These are phyloP conservation scores for Mucor irregularis DNA, from an alignment of 371 early-diverging fungal genomes.

Conservation along the genomic window DNA sequence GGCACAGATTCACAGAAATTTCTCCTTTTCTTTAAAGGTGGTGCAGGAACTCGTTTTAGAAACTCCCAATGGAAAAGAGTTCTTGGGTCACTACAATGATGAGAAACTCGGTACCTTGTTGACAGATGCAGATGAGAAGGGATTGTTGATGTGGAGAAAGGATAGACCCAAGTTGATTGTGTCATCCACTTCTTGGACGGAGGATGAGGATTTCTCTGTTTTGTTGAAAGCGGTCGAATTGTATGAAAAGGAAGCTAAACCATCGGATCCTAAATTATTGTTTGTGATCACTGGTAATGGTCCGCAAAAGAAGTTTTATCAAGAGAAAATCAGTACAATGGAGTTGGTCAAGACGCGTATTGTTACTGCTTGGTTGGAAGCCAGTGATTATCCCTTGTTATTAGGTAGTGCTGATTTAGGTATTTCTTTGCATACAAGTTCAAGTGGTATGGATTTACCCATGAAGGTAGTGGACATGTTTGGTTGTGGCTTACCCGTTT, in stretches of 20 bases:
- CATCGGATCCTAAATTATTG: slow-evolving; percentile 59
- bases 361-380: slow-evolving; percentile 80
- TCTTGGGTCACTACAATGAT: slow-evolving; percentile 15
- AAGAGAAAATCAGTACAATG: slow-evolving; percentile 58
- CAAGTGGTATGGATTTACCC: slow-evolving; percentile 93
- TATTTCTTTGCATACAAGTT: slow-evolving; percentile 87
- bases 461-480: slow-evolving; percentile 99
- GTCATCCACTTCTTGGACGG: slow-evolving; percentile 95
- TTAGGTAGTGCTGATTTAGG: slow-evolving; percentile 92
- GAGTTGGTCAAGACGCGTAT: slow-evolving; percentile 60
- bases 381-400: slow-evolving; percentile 83
- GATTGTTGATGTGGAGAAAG: slow-evolving; percentile 35
- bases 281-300: slow-evolving; percentile 95
- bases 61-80: slow-evolving; percentile 6
- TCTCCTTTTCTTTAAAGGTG: slow-evolving; percentile 9
- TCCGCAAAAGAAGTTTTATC: slow-evolving; percentile 73
- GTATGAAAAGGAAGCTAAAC: slow-evolving; percentile 47
- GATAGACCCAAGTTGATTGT: slow-evolving; percentile 76
- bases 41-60: slow-evolving; percentile 39
- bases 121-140: slow-evolving; percentile 33
- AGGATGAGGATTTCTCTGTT: slow-evolving; percentile 91
- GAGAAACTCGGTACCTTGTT: slow-evolving; percentile 38
- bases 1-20: slow-evolving; percentile 55
- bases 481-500: slow-evolving; percentile 92
- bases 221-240: slow-evolving; percentile 70